Evolutionary conservation across 176 grass and related monocot genomes (phyloP).

Genomic region (Neostapfia colusana): DNA sequence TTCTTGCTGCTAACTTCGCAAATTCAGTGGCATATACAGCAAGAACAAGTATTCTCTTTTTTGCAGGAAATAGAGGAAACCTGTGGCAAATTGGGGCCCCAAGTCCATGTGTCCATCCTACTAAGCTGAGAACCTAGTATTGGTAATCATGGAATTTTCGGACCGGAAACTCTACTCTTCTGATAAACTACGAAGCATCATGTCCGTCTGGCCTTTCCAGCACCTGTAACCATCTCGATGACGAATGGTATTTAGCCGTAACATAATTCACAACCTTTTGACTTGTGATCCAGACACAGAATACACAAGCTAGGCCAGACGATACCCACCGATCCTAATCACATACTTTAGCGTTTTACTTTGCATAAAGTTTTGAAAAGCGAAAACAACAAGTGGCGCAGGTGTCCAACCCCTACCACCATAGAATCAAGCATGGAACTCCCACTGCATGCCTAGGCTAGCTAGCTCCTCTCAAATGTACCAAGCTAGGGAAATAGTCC

Average conservation of each 20-base stretch:
- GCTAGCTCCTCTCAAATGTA: not conserved
- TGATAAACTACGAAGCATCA: slow-evolving; percentile 4
- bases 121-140: not conserved
- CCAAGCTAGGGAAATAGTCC: not conserved
- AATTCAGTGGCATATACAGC: too few species aligned
- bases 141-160: not conserved
- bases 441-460: not conserved
- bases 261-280: slow-evolving; percentile 29
- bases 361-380: slow-evolving; percentile 25
- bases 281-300: not conserved
- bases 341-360: not conserved
- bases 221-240: slow-evolving; percentile 7
- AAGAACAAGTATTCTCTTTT: not conserved
- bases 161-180: not conserved
- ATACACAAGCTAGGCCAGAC: not conserved
- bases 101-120: too few species aligned
- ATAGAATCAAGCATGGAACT: slow-evolving; percentile 6
- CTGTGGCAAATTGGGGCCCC: not conserved
- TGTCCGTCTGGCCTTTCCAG: not conserved
- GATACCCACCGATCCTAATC: slow-evolving; percentile 13
- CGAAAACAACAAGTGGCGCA: slow-evolving; percentile 32
- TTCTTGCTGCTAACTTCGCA: not conserved
- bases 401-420: slow-evolving; percentile 31
- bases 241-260: not conserved
- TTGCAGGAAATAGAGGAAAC: not conserved